phyloP scores from a whole-genome alignment of 176 grass and related monocot species.

The Eleusine indica region DNA sequence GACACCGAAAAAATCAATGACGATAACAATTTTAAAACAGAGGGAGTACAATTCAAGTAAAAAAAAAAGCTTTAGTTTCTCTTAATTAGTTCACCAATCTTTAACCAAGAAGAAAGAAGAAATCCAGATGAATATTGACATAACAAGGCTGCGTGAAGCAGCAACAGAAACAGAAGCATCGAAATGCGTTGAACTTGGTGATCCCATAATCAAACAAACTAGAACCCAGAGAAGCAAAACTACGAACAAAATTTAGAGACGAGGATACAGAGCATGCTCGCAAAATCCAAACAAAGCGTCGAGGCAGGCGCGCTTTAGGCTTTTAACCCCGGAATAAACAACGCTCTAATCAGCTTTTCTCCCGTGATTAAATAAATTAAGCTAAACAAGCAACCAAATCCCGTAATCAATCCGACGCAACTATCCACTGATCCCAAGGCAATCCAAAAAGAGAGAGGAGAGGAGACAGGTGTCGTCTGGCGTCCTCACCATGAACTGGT shows the following conservation, averaged over 20 bases:
- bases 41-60: not conserved
- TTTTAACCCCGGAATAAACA: constrained; percentile 29
- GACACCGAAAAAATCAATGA: no score
- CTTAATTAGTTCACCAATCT: not conserved
- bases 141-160: not conserved
- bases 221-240: not conserved
- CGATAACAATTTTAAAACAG: no score
- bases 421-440: constrained; percentile 38
- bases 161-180: not conserved
- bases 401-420: constrained; percentile 12
- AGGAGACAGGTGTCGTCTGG: constrained; percentile 5
- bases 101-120: no score
- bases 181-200: not conserved
- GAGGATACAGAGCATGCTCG: not conserved
- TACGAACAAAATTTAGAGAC: not conserved
- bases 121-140: constrained; percentile 11
- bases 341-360: not conserved
- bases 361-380: constrained; percentile 26
- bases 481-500: constrained; percentile 69
- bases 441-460: not conserved
- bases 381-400: not conserved
- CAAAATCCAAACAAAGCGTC: not conserved
- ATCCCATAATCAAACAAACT: not conserved
- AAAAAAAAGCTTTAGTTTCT: not conserved
- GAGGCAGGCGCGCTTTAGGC: not conserved